phyloP scores from a whole-genome alignment of 148 eudicot species.

The Limonium bicolor region DNA sequence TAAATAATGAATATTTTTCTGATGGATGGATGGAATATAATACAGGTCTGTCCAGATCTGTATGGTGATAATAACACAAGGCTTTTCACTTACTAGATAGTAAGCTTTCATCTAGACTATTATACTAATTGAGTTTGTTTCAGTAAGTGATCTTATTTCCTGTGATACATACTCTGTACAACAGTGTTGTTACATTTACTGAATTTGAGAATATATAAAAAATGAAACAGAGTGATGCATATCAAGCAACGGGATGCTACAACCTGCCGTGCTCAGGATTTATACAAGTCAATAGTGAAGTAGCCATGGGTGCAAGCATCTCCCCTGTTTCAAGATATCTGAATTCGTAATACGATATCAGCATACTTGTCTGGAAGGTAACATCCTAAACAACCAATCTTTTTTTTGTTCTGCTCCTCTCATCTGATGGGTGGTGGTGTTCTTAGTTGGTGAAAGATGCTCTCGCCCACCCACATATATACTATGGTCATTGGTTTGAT shows the following conservation, averaged over 20 bases:
- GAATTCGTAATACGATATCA: slow-evolving; percentile 78
- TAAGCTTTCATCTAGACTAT: slow-evolving; percentile 37
- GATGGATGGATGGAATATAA: no score
- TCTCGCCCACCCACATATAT: no score
- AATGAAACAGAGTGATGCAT: slow-evolving; percentile 73
- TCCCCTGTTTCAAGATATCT: slow-evolving; percentile 77
- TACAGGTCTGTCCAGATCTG: slow-evolving; percentile 89
- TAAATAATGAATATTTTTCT: neutral
- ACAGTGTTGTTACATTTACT: neutral
- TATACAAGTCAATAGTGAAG: slow-evolving; percentile 74
- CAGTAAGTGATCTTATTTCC: neutral
- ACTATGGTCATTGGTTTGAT: no score
- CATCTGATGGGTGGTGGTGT: no score
- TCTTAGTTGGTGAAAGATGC: no score
- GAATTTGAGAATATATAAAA: neutral
- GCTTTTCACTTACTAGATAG: slow-evolving; percentile 93
- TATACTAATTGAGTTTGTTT: no score
- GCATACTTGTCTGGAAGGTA: slow-evolving; percentile 97
- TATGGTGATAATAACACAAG: slow-evolving; percentile 94
- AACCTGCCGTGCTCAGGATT: slow-evolving; percentile 86
- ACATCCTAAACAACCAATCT: slow-evolving; percentile 7
- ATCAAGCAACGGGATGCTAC: slow-evolving; percentile 97
- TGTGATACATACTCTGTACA: no score
- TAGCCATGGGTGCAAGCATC: slow-evolving; percentile 97
- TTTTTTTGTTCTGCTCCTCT: no score